Percentiles rank a stretch among this genome's conserved stretches.
phyloP scores from a whole-genome alignment of 176 grass and related monocot genomes.

The Saccharum officinarum region DNA sequence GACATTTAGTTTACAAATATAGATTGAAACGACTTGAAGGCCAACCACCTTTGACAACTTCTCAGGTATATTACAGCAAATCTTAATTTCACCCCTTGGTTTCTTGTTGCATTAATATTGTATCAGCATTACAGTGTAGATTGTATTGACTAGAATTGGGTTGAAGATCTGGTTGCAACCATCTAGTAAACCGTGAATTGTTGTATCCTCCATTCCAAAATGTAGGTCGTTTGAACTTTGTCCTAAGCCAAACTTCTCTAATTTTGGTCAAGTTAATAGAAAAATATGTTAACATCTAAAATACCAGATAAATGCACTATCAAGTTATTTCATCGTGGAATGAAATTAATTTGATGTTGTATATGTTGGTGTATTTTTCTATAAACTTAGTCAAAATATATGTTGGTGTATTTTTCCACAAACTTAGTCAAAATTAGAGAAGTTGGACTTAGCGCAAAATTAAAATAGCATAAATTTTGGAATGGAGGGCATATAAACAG shows the following conservation, averaged over 20 bases:
- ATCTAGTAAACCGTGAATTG: background rate
- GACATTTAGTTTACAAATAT: conserved; percentile 65
- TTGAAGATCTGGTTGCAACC: conserved; percentile 2
- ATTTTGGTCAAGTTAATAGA: background rate
- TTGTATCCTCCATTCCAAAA: background rate
- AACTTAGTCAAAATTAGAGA: no score
- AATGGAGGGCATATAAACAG: background rate
- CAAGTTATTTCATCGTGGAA: no score
- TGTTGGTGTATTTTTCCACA: no score
- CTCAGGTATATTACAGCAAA: conserved; percentile 45
- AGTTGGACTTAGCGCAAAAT: no score
- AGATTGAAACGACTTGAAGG: conserved; percentile 68
- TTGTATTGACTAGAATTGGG: background rate
- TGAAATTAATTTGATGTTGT: no score
- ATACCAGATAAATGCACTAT: no score
- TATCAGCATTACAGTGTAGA: background rate
- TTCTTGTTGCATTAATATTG: background rate
- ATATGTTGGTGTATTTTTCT: no score
- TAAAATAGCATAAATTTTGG: no score
- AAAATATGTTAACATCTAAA: no score
- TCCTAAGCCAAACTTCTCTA: background rate
- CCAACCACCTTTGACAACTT: conserved; percentile 61
- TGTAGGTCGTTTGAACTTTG: background rate
- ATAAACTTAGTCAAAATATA: no score
- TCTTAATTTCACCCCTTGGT: background rate